These are phyloP conservation scores for Saccharum hybrid DNA, from an alignment of 202 grass and related monocot species.

Conservation along the genomic window DNA sequence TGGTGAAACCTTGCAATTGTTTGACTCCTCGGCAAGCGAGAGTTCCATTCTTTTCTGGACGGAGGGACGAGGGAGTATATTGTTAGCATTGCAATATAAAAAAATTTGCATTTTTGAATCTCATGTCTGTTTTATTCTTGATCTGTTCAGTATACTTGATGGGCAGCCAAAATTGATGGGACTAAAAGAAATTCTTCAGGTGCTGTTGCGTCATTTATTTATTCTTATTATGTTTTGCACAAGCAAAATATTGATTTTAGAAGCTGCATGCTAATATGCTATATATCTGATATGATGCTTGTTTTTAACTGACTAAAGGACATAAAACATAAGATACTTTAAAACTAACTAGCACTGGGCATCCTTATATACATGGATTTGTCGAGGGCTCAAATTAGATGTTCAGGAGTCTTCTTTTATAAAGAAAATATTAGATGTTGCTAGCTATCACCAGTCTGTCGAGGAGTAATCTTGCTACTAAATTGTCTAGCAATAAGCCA, in stretches of 20 bases:
- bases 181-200: constrained; percentile 97
- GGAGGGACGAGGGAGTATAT: not conserved
- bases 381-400: not conserved
- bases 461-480: not conserved
- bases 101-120: constrained; percentile 19
- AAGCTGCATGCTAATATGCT: constrained; percentile 20
- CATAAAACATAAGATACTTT: not conserved
- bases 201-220: constrained; percentile 36
- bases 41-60: not conserved
- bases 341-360: constrained; percentile 32
- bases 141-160: constrained; percentile 86
- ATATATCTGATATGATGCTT: constrained; percentile 10
- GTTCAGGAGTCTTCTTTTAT: constrained; percentile 22
- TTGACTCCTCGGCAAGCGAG: not conserved
- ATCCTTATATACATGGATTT: constrained; percentile 11
- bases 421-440: not conserved
- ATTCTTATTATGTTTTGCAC: not conserved
- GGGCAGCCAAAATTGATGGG: constrained; percentile 95
- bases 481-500: not conserved
- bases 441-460: not conserved
- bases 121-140: constrained; percentile 40
- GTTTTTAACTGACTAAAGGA: not conserved
- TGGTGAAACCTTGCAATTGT: not conserved
- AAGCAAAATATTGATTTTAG: constrained; percentile 27
- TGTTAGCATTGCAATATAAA: constrained; percentile 14